These are phyloP conservation scores for Persicaria maculosa DNA, from an alignment of 148 eudicot genomes.

Conservation along the genomic window DNA sequence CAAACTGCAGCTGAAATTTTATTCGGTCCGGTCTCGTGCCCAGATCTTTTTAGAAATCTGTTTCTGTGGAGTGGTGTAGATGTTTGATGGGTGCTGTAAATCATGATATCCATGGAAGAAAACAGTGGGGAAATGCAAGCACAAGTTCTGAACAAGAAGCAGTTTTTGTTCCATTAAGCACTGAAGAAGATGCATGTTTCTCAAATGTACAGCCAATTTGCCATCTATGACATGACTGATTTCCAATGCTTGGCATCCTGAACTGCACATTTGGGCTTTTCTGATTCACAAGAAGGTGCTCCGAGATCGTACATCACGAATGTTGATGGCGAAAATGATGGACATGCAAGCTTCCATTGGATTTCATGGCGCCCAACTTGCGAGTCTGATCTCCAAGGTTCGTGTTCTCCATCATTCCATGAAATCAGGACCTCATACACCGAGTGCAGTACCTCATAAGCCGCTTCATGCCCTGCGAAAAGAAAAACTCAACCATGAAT, in stretches of 20 bases:
- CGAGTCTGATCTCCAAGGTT: background rate
- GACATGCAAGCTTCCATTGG: background rate
- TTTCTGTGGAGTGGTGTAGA: too few relatives aligned
- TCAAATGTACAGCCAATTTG: conserved; percentile 1
- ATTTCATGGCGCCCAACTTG: background rate
- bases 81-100: too few relatives aligned
- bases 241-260: background rate
- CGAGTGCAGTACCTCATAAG: background rate
- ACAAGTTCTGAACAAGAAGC: background rate
- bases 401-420: background rate
- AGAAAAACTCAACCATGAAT: background rate
- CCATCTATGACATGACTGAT: background rate
- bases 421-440: background rate
- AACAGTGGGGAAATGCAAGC: background rate
- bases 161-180: background rate
- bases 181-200: background rate
- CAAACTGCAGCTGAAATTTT: too few relatives aligned
- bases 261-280: background rate
- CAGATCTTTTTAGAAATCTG: too few relatives aligned
- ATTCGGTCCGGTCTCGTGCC: too few relatives aligned
- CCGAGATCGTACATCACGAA: background rate
- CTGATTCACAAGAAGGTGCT: background rate
- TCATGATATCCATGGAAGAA: too few relatives aligned
- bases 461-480: background rate
- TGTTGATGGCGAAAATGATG: background rate